Evolutionary conservation across 495 filamentous ascomycete genomes (phyloP).

Genomic region (Xylaria telfairii): DNA sequence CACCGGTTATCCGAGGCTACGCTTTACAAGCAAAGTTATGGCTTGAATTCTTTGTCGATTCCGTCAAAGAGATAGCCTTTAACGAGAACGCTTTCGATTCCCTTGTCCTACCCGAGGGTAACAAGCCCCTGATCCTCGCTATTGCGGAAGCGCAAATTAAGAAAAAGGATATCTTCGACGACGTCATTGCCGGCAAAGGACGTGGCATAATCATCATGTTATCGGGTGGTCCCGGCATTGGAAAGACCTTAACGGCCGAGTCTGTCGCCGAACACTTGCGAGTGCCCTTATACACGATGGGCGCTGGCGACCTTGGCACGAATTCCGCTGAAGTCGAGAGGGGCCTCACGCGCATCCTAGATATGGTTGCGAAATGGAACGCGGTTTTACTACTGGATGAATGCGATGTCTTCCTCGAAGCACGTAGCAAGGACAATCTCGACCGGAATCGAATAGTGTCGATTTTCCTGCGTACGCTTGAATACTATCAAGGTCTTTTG

Average conservation of each 20-base stretch:
- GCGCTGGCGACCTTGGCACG: constrained; percentile 61
- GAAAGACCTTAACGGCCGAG: constrained; percentile 66
- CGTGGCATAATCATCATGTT: constrained; percentile 66
- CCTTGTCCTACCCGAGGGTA: constrained; percentile 57
- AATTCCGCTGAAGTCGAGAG: constrained; percentile 55
- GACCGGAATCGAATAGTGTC: constrained; percentile 62
- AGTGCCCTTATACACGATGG: constrained; percentile 61
- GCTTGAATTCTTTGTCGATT: constrained; percentile 46
- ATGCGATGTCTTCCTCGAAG: constrained; percentile 72
- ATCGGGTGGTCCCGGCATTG: constrained; percentile 62
- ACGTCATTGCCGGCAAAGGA: constrained; percentile 61
- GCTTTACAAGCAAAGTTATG: constrained; percentile 53
- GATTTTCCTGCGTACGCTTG: constrained; percentile 61
- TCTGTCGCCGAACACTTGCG: constrained; percentile 58
- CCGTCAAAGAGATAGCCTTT: constrained; percentile 54
- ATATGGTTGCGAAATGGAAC: constrained; percentile 58
- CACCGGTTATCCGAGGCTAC: constrained; percentile 51
- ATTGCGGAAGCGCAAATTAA: constrained; percentile 55
- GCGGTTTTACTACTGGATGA: constrained; percentile 68
- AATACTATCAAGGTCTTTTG: constrained; percentile 64
- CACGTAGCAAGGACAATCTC: constrained; percentile 58
- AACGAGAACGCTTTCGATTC: constrained; percentile 60
- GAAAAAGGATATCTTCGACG: constrained; percentile 65
- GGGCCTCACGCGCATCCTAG: constrained; percentile 56
- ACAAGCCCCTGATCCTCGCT: constrained; percentile 61